phyloP scores from a whole-genome alignment of 2,329 filamentous ascomycete species.

The Dothideomycetes sp. region DNA sequence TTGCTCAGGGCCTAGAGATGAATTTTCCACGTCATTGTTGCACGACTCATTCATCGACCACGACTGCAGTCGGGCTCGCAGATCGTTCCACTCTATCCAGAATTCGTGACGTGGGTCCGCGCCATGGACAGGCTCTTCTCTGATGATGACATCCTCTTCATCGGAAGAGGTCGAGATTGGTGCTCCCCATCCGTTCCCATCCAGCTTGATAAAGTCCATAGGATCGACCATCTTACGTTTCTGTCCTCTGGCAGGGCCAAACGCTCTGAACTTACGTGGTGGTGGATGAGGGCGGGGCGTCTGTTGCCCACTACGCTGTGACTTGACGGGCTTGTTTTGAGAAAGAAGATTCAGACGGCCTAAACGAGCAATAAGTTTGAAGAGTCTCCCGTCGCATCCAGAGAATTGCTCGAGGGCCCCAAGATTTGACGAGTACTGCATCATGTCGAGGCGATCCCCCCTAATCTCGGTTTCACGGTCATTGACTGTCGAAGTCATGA shows the following conservation, averaged over 20 bases:
- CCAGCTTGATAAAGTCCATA: conserved; percentile 45
- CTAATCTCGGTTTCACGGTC: conserved; percentile 76
- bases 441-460: conserved; percentile 51
- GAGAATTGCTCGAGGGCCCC: conserved; percentile 74
- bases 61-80: conserved; percentile 62
- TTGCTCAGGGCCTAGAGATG: conserved; percentile 39
- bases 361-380: conserved; percentile 74
- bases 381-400: conserved; percentile 76
- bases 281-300: conserved; percentile 22
- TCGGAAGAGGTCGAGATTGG: conserved; percentile 29
- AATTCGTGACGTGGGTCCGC: conserved; percentile 52
- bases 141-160: conserved; percentile 30
- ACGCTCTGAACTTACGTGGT: conserved; percentile 11
- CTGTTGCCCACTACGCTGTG: conserved; percentile 9
- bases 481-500: conserved; percentile 84
- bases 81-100: conserved; percentile 78
- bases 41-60: conserved; percentile 53
- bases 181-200: conserved; percentile 56
- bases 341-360: conserved; percentile 77
- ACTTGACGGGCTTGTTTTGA: conserved; percentile 46
- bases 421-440: conserved; percentile 53
- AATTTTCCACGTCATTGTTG: conserved; percentile 30
- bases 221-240: conserved; percentile 6
- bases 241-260: background rate
- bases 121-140: conserved; percentile 23